Evolutionary conservation across 768 basidiomycete species (phyloP), one percentile per base, ranked within the genome.

Genomic region (Russula sp.): DNA sequence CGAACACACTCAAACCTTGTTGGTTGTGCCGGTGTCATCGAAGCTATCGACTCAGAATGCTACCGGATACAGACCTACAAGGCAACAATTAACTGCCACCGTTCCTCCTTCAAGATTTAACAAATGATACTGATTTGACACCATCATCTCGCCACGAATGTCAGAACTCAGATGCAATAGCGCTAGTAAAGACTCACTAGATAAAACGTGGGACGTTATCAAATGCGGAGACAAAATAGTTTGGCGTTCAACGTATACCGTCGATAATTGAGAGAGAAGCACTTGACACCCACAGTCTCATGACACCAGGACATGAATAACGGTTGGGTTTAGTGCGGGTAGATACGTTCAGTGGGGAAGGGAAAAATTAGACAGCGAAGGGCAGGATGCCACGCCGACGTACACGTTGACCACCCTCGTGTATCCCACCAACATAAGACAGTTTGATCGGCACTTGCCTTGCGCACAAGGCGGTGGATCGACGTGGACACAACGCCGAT

Each of bases 371-470:
- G 16, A 50, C 49, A 57, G 22, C 50, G 51, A 53, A 53, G 32
- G 24, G 57, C 34, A 59, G 44, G 51, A 53, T 54, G 28, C 63
- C 52, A 59, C 57, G 34, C 62, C 14, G 50, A 28, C 26, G 24
- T 51, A 63, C 57, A 53, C 46, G 26, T 59, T 59, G 32, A 26
- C 42, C 28, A 24, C 20, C 53, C 38, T 32, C 56, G 10, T 57
- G 20, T 36, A 22, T 32, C 34, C n/a, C 46, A 36, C 44, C 24
- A 28, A 48, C 51, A 57, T 13, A 22, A 51, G 50, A 58, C 10
- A 49, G 13, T 24, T 34, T 56, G n/a, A 52, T 49, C 38, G 32
- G 20, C 57, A 64, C 24, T 48, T 46, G 34, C 18, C 51, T 59
- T 11, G n/a, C 26, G 18, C 32, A 46, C 32, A 52, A 53, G 14